Evolutionary conservation across 2,329 filamentous ascomycete genomes (phyloP).

Genomic region (Alternaria postmessia): DNA sequence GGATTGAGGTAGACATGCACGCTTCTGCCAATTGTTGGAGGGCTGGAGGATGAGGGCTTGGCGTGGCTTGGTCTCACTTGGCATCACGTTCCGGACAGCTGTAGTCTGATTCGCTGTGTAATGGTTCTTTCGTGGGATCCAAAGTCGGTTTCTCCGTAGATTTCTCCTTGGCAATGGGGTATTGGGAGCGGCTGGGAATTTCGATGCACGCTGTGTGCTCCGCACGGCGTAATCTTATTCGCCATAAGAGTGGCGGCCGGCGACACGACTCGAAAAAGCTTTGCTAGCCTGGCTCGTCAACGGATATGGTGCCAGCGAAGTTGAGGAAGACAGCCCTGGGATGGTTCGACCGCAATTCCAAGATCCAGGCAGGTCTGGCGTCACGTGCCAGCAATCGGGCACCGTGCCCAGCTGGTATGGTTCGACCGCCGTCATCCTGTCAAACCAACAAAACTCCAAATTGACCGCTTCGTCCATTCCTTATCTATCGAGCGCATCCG

Average conservation of each 20-base stretch:
- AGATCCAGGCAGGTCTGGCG: not conserved
- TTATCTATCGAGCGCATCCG: not conserved
- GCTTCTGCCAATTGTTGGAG: slow-evolving; percentile 18
- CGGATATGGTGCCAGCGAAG: slow-evolving; percentile 9
- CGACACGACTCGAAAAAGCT: slow-evolving; percentile 5
- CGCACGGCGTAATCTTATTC: slow-evolving; percentile 11
- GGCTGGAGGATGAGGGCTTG: slow-evolving; percentile 7
- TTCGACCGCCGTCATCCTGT: not conserved
- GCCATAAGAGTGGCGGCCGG: slow-evolving; percentile 4
- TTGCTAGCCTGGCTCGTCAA: not conserved
- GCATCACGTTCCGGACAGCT: slow-evolving; percentile 31
- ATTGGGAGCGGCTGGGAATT: slow-evolving; percentile 10
- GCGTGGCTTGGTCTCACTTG: slow-evolving; percentile 20
- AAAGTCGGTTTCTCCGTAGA: slow-evolving; percentile 9
- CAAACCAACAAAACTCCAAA: not conserved
- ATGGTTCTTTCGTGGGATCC: not conserved
- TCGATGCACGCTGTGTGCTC: slow-evolving; percentile 21
- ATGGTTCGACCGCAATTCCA: not conserved
- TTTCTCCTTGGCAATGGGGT: slow-evolving; percentile 24
- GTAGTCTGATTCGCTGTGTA: slow-evolving; percentile 27
- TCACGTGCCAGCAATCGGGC: not conserved
- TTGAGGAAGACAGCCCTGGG: not conserved
- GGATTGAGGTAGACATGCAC: slow-evolving; percentile 27
- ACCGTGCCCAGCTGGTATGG: not conserved
- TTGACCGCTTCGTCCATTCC: not conserved